Evolutionary conservation across 192 early-diverging fungal genomes (phyloP).

Genomic region (Entomortierella beljakovae): DNA sequence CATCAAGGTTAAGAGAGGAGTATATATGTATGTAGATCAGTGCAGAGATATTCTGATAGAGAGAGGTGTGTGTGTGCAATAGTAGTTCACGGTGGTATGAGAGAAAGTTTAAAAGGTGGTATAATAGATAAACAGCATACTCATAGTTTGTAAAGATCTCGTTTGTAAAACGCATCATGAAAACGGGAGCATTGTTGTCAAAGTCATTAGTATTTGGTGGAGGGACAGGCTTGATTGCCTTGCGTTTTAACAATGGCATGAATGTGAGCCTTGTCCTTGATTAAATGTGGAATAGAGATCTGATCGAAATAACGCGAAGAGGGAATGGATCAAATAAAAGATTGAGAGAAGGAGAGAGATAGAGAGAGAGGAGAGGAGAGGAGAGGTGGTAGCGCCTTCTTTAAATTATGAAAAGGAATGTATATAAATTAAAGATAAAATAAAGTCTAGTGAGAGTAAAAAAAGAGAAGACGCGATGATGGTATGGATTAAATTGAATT

Average conservation of each 20-base stretch:
- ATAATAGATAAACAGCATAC: slow-evolving; percentile 51
- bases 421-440: no score
- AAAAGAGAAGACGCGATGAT: no score
- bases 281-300: background rate
- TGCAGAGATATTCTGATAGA: no score
- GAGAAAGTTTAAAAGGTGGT: background rate
- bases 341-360: background rate
- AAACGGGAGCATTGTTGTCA: slow-evolving; percentile 59
- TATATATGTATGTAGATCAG: slow-evolving; percentile 6
- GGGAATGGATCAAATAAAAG: background rate
- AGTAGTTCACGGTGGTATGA: no score
- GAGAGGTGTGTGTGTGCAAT: no score
- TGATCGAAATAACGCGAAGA: background rate
- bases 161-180: slow-evolving; percentile 64
- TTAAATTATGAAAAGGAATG: no score
- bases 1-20: slow-evolving; percentile 6
- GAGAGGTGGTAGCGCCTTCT: background rate
- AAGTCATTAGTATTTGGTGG: slow-evolving; percentile 39
- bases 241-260: slow-evolving; percentile 50
- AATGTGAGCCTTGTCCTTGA: background rate
- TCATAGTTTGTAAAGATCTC: slow-evolving; percentile 71
- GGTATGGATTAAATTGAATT: no score
- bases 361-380: no score
- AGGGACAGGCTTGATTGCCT: slow-evolving; percentile 51
- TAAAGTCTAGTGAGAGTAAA: no score